phyloP scores from a whole-genome alignment of 306 rosid species.

The Cucumis sativus region DNA sequence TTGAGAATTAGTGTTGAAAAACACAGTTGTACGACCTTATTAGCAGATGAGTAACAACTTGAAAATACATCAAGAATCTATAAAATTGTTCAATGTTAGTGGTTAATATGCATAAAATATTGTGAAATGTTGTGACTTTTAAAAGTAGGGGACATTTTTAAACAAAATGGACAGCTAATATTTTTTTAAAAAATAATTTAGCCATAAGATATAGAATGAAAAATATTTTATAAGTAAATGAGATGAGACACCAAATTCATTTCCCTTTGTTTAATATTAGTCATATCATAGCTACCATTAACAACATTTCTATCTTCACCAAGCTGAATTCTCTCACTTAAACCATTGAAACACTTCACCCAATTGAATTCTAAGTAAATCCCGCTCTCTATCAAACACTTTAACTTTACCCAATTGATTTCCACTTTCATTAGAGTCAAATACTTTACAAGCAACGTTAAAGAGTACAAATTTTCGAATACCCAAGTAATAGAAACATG shows the following conservation, averaged over 20 bases:
- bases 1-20: slow-evolving; percentile 78
- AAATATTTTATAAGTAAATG: too few relatives aligned
- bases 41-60: slow-evolving; percentile 56
- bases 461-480: too few relatives aligned
- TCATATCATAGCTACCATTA: slow-evolving; percentile 57
- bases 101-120: neutral
- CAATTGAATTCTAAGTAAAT: slow-evolving; percentile 29
- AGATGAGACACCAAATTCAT: slow-evolving; percentile 15
- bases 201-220: too few relatives aligned
- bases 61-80: slow-evolving; percentile 91
- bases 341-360: slow-evolving; percentile 45
- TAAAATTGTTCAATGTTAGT: slow-evolving; percentile 13
- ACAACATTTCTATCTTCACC: slow-evolving; percentile 34
- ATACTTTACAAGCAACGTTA: neutral
- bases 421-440: slow-evolving; percentile 15
- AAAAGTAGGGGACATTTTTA: too few relatives aligned
- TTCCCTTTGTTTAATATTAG: slow-evolving; percentile 41
- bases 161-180: too few relatives aligned
- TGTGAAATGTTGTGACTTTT: too few relatives aligned
- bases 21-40: slow-evolving; percentile 66
- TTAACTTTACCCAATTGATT: slow-evolving; percentile 52
- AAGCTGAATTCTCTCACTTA: slow-evolving; percentile 55
- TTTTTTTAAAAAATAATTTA: too few relatives aligned
- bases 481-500: too few relatives aligned
- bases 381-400: slow-evolving; percentile 47